Base-by-base conservation (phyloP, 805 yeast species). In the Danielozyma ontarioensis region DNA sequence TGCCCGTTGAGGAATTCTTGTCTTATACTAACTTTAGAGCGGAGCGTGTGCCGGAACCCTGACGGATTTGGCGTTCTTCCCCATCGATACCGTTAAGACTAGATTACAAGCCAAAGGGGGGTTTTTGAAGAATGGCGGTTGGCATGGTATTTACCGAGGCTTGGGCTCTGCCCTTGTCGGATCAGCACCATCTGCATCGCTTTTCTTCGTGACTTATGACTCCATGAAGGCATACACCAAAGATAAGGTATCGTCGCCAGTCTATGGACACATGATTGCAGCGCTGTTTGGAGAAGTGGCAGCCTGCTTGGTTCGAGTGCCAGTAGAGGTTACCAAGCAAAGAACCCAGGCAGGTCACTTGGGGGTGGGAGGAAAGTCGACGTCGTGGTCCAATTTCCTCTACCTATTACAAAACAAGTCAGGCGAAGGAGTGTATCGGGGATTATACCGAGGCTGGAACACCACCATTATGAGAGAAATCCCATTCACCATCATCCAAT, bases 1-100 rank as follows among this genome's bases (percentile, higher is more conserved):
- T 19, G 5, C 11, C 26, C 15, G 14, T 32, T 25, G 18, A 11
- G 14, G 12, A 17, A 5, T 4, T n/a, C 17, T 17, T n/a, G n/a
- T n/a, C 22, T 19, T 10, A 10, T 34, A 41, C 49, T 47, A 48
- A 45, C 40, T 30, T 13, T 34, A 61, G 72, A 79, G 89, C 50
- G 98, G 98, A 25, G 98, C 85, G 5, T 80, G 93, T 38, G 96
- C 98, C 4, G 99, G 99, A 12, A 93, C 96, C 2, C 80, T 94
- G 4, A 89, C 97, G 1, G 99, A 93, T 61, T 67, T 93, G 25
- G 87, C 83, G 3, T 93, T 93, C 59, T 93, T 90, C 66, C 98
- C 99, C 11, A 86, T 93, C 25, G 99, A 93, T 50, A 93, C 99
- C 1, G 48, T 93, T 36, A 93, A 93, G 61, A 93, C 99, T 0